These are phyloP conservation scores for Amylocystis lapponica DNA, from an alignment of 768 basidiomycete genomes.

Conservation along the genomic window DNA sequence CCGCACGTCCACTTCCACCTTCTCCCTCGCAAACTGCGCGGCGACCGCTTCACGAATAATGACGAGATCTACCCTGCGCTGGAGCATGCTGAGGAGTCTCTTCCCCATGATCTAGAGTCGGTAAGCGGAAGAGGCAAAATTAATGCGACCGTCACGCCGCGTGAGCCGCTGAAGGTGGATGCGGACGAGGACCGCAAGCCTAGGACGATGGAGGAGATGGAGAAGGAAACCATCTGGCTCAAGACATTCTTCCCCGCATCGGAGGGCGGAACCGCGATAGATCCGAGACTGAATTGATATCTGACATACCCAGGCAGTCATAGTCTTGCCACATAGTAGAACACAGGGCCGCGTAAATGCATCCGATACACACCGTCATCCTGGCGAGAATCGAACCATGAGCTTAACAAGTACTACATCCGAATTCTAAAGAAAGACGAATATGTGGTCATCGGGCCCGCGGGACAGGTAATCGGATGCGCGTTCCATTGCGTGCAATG, in stretches of 20 bases:
- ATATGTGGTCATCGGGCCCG: background rate
- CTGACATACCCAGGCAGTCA: too few species aligned
- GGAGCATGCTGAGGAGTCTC: conserved; percentile 53
- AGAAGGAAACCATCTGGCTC: conserved; percentile 47
- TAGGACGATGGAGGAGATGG: conserved; percentile 47
- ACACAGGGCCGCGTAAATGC: too few species aligned
- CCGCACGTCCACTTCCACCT: conserved; percentile 97
- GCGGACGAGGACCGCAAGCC: conserved; percentile 42
- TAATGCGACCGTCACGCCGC: background rate
- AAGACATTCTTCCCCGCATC: conserved; percentile 39
- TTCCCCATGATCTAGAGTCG: conserved; percentile 35
- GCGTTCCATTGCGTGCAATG: background rate
- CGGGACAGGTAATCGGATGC: background rate
- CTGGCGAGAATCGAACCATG: too few species aligned
- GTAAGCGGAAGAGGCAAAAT: background rate
- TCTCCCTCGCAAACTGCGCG: conserved; percentile 69
- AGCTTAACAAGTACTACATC: too few species aligned
- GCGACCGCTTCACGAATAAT: conserved; percentile 60
- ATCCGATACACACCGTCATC: too few species aligned
- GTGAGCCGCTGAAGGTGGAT: conserved; percentile 30
- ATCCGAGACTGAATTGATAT: too few species aligned
- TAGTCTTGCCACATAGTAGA: too few species aligned
- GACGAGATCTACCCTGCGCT: conserved; percentile 79
- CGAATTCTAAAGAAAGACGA: too few species aligned
- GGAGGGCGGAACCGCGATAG: too few species aligned